Percentiles rank a stretch among this genome's conserved stretches.
phyloP scores from a whole-genome alignment of 257 asterid species.

The Nicotiana benthamiana region DNA sequence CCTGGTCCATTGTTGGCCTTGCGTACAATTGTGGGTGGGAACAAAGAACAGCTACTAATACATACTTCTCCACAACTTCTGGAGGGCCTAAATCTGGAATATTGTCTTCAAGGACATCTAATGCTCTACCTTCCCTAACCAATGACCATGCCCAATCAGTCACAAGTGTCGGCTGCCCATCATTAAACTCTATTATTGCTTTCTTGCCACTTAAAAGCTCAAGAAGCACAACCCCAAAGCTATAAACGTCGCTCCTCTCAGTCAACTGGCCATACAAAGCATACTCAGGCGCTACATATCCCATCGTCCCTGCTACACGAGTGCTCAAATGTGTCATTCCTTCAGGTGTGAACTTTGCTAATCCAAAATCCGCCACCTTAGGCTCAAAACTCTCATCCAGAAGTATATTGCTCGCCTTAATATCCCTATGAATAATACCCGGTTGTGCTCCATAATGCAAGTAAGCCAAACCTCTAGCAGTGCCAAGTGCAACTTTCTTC shows the following conservation, averaged over 20 bases:
- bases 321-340: constrained; percentile 89
- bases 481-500: constrained; percentile 72
- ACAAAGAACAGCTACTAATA: constrained; percentile 73
- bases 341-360: constrained; percentile 75
- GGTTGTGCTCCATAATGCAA: constrained; percentile 80
- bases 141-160: constrained; percentile 94
- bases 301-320: constrained; percentile 87
- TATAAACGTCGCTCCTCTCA: constrained; percentile 82
- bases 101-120: constrained; percentile 59
- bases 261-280: constrained; percentile 81
- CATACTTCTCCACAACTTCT: constrained; percentile 70
- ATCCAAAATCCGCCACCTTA: constrained; percentile 80
- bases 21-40: constrained; percentile 84
- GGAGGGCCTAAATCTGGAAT: constrained; percentile 53
- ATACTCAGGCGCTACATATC: constrained; percentile 92
- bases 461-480: constrained; percentile 77
- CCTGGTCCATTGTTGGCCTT: constrained; percentile 91
- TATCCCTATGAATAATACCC: constrained; percentile 67
- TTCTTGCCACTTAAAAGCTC: constrained; percentile 85
- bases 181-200: constrained; percentile 48
- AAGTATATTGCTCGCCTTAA: constrained; percentile 79
- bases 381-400: constrained; percentile 79
- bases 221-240: constrained; percentile 81
- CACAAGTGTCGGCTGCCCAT: constrained; percentile 51
- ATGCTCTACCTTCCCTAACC: constrained; percentile 51